Evolutionary conservation across 148 eudicot species (phyloP), one percentile per base, ranked within the genome.

Genomic region (Bassia scoparia): DNA sequence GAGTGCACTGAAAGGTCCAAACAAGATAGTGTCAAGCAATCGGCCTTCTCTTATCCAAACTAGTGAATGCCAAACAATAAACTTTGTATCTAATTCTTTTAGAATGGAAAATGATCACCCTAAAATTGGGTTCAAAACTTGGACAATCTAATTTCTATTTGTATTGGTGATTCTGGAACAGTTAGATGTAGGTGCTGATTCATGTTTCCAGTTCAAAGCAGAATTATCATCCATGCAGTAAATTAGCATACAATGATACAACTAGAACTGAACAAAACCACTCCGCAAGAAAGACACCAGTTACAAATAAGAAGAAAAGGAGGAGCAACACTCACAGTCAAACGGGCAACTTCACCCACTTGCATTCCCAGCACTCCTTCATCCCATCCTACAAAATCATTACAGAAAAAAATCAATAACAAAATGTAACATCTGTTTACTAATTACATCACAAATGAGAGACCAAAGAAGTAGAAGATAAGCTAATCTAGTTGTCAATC

Each of bases 331-430:
- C 87, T 83, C 83, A 94, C 97, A 68, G 82, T 80, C 67, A 94
- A 76, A 18, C 87, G 87, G 73, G 98, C 97, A 82, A 87, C 87
- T 85, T 94, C 98, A 62, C 98, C 98, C 29, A 94, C 41, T 81
- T 94, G 97, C 98, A 94, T 94, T 75, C 96, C 96, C 80, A 91
- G 35, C 52, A 94, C 97, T 26, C 98, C 98, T 89, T 94, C 98
- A 84, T 94, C 98, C 97, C 98, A 94, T 71, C 98, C 98, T 94
- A 79, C 71, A 58, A 67, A 65, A 78, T 31, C 72, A 80, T 26
- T 38, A 58, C 27, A 58, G 5, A 55, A 54, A 49, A 35, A 17
- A 50, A 3, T 72, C 71, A 58, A 53, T 59, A 20, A 70, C 61
- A 4, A 30, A 14, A 69, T 43, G 48, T 17, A 1, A 8, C 26